phyloP scores from a whole-genome alignment of 257 asterid genomes.

The Penstemon newberryi region DNA sequence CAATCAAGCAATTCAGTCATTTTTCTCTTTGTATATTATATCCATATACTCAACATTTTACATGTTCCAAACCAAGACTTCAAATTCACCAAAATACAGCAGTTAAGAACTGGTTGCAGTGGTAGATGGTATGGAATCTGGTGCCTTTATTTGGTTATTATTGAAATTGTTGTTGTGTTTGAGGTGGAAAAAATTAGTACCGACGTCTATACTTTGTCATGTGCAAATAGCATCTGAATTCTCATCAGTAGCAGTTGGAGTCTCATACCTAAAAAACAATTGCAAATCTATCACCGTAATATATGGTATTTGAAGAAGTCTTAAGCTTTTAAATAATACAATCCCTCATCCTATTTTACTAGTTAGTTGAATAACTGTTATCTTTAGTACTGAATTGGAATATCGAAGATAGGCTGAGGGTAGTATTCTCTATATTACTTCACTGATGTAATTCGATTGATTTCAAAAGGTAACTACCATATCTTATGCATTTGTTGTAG shows the following conservation, averaged over 20 bases:
- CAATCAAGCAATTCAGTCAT: background rate
- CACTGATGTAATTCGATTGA: background rate
- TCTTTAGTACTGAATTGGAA: background rate
- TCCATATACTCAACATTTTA: no score
- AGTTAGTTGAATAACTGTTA: background rate
- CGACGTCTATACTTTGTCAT: background rate
- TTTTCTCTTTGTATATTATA: no score
- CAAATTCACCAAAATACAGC: background rate
- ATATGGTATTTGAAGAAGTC: background rate
- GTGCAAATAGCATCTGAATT: background rate
- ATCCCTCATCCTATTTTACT: background rate
- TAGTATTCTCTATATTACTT: constrained; percentile 6
- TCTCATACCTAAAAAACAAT: background rate
- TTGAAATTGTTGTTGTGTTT: background rate
- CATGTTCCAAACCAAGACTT: no score
- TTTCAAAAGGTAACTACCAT: background rate
- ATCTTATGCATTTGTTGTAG: background rate
- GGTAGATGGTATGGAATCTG: background rate
- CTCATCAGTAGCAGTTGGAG: background rate
- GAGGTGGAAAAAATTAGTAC: background rate
- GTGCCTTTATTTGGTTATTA: background rate
- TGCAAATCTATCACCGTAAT: background rate
- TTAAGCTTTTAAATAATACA: background rate
- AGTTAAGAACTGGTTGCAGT: background rate
- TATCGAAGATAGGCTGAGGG: background rate